Evolutionary conservation across 768 basidiomycete genomes (phyloP).

Genomic region (Hericium erinaceus): DNA sequence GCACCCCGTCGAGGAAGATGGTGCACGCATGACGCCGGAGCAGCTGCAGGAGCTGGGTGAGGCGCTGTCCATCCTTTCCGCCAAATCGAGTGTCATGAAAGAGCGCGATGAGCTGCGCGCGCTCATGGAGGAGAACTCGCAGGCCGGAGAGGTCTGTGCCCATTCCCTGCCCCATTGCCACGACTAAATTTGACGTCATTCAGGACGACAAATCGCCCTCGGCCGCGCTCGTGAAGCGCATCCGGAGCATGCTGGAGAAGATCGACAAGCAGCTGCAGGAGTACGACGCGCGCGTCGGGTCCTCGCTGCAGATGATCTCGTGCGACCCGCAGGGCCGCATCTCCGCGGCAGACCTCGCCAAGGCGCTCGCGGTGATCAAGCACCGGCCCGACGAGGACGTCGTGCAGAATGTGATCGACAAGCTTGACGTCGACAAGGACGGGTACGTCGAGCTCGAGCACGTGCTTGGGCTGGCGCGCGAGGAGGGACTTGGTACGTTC

Average conservation of each 20-base stretch:
- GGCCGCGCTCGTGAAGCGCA: constrained; percentile 88
- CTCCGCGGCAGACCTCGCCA: constrained; percentile 79
- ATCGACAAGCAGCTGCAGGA: constrained; percentile 87
- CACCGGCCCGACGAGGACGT: constrained; percentile 88
- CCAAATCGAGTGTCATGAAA: constrained; percentile 91
- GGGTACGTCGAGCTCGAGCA: constrained; percentile 94
- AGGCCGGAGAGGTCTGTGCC: constrained; percentile 66
- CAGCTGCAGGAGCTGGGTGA: constrained; percentile 92
- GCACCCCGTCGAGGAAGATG: constrained; percentile 45
- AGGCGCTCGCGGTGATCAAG: constrained; percentile 87
- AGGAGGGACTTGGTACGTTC: constrained; percentile 71
- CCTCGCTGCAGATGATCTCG: constrained; percentile 77
- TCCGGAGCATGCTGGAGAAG: constrained; percentile 92
- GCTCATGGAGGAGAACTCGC: constrained; percentile 91
- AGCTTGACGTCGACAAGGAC: constrained; percentile 93
- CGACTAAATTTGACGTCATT: too few species aligned
- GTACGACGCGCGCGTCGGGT: constrained; percentile 84
- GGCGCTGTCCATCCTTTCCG: constrained; percentile 82
- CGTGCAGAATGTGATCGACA: constrained; percentile 79
- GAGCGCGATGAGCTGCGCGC: constrained; percentile 86
- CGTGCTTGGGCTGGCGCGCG: constrained; percentile 78
- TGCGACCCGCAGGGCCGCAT: constrained; percentile 84
- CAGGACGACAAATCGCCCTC: constrained; percentile 57
- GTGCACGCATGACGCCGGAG: constrained; percentile 95
- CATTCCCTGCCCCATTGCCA: not conserved